These are phyloP conservation scores for Suillus placidus DNA, from an alignment of 768 basidiomycete species.

Conservation along the genomic window DNA sequence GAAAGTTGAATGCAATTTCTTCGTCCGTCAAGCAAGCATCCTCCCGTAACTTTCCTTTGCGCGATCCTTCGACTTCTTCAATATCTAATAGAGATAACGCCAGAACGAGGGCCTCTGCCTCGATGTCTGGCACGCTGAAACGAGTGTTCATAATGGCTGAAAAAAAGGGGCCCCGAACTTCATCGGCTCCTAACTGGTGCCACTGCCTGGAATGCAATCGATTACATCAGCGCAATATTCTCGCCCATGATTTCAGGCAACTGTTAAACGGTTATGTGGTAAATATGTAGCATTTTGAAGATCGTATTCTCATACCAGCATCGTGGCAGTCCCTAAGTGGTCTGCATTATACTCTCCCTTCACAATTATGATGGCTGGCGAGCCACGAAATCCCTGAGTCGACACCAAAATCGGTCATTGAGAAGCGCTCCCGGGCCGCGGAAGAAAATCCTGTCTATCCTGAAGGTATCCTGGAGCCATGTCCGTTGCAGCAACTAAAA, in stretches of 20 bases:
- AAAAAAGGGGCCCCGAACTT: constrained; percentile 7
- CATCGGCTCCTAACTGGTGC: background rate
- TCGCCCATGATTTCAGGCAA: too few relatives aligned
- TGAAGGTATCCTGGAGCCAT: constrained; percentile 55
- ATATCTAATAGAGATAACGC: constrained; percentile 47
- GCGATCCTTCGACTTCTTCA: constrained; percentile 33
- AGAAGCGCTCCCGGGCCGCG: constrained; percentile 40
- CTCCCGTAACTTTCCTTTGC: constrained; percentile 42
- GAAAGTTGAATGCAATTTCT: constrained; percentile 47
- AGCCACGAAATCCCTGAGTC: constrained; percentile 36
- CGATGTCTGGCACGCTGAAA: constrained; percentile 28
- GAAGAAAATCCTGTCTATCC: constrained; percentile 55
- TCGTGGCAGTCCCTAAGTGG: background rate
- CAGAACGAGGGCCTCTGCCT: constrained; percentile 43
- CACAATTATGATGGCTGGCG: background rate
- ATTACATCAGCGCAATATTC: background rate
- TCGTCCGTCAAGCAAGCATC: constrained; percentile 42
- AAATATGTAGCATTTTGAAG: background rate
- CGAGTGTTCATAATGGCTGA: background rate
- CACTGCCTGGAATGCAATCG: background rate
- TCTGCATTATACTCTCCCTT: background rate
- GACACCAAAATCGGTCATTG: constrained; percentile 53
- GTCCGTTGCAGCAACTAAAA: constrained; percentile 51
- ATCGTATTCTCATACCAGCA: background rate
- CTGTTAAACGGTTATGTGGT: too few relatives aligned